phyloP scores from a whole-genome alignment of 441 rosid species.

The Capsella rubella region DNA sequence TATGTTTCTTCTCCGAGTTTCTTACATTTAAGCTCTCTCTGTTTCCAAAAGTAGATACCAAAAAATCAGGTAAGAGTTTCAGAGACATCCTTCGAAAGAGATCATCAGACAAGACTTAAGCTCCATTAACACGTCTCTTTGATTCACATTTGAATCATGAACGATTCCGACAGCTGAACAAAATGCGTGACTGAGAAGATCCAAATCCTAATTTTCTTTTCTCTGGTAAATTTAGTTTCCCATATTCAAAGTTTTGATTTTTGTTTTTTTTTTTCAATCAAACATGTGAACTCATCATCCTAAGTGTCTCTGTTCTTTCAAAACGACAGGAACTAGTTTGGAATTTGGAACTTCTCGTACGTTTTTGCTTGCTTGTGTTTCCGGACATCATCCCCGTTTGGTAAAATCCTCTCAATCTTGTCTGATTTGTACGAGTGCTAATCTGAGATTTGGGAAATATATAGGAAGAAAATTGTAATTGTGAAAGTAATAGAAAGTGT shows the following conservation, averaged over 20 bases:
- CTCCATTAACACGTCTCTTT: constrained; percentile 27
- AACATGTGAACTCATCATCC: background rate
- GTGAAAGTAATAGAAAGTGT: background rate
- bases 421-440: background rate
- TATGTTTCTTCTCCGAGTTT: constrained; percentile 2
- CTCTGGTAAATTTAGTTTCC: constrained; percentile 15
- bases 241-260: constrained; percentile 7
- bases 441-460: too few relatives aligned
- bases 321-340: constrained; percentile 12
- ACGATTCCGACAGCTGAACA: constrained; percentile 24
- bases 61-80: constrained; percentile 14
- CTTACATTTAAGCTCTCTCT: constrained; percentile 25
- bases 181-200: constrained; percentile 33
- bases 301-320: constrained; percentile 12
- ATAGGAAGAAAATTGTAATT: background rate
- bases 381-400: background rate
- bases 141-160: background rate
- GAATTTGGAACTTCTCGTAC: constrained; percentile 32
- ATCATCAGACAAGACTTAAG: constrained; percentile 18
- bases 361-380: constrained; percentile 2
- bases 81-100: constrained; percentile 16
- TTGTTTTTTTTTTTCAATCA: background rate
- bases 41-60: constrained; percentile 26
- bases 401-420: constrained; percentile 8
- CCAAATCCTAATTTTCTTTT: constrained; percentile 14